Conservation (phyloP, 202 grass and related monocot species). For the Tripidium arundinaceum region DNA sequence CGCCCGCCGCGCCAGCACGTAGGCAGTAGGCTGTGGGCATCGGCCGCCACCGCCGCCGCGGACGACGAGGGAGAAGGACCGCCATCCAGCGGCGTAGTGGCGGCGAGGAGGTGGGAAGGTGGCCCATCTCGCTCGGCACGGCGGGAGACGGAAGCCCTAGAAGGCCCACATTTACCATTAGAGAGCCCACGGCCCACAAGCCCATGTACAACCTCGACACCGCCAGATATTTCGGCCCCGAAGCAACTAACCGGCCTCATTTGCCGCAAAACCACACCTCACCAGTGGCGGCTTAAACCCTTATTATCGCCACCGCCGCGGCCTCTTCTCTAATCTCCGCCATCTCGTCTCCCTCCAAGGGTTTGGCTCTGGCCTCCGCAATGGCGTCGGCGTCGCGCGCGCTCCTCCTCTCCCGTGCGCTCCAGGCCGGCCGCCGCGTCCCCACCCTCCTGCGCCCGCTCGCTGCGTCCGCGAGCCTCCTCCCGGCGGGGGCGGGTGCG, state of each 20-base stretch:
- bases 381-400: slow-evolving; percentile 42
- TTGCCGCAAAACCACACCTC: background rate
- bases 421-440: background rate
- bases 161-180: background rate
- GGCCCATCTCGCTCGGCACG: slow-evolving; percentile 25
- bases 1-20: slow-evolving; percentile 47
- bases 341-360: slow-evolving; percentile 8
- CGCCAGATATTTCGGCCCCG: background rate
- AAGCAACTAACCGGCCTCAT: background rate
- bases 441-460: slow-evolving; percentile 31
- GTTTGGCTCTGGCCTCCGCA: slow-evolving; percentile 34
- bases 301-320: slow-evolving; percentile 1
- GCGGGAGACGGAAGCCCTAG: too few species aligned
- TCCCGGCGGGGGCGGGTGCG: slow-evolving; percentile 18
- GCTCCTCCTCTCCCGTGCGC: slow-evolving; percentile 23
- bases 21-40: too few species aligned
- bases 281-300: slow-evolving; percentile 31
- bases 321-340: background rate
- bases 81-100: slow-evolving; percentile 14
- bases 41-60: background rate
- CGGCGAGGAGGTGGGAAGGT: too few species aligned
- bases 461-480: slow-evolving; percentile 20
- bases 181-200: background rate
- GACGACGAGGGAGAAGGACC: background rate
- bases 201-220: background rate